These are phyloP conservation scores for Tilletia indica DNA, from an alignment of 1,284 basidiomycete species.

Conservation along the genomic window DNA sequence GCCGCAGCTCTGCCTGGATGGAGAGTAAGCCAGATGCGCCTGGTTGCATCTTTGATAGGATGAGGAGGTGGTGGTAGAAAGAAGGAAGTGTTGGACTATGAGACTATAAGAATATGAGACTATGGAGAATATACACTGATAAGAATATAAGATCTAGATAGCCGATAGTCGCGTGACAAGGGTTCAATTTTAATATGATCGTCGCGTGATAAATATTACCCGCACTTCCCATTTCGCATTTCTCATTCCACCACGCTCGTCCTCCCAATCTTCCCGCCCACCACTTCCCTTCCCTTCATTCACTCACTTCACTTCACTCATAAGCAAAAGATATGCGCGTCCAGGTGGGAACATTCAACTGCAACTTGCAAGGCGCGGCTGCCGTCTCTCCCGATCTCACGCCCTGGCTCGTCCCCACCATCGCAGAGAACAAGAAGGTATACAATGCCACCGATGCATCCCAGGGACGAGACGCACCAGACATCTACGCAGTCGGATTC, in stretches of 20 bases:
- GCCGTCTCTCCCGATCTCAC: conserved; percentile 39
- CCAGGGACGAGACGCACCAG: conserved; percentile 56
- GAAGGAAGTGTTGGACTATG: no score
- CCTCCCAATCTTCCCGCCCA: neutral
- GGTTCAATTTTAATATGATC: no score
- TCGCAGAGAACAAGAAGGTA: conserved; percentile 36
- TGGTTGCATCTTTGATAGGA: neutral
- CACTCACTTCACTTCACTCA: neutral
- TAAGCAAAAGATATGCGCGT: conserved; percentile 59
- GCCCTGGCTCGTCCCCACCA: conserved; percentile 53
- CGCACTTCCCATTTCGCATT: no score
- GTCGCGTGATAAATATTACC: no score
- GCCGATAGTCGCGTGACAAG: no score
- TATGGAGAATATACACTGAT: no score
- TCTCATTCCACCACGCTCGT: no score
- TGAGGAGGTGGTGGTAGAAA: no score
- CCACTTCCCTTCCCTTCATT: neutral
- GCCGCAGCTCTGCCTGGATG: conserved; percentile 11
- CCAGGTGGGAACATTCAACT: conserved; percentile 81
- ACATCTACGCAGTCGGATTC: conserved; percentile 83
- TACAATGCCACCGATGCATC: conserved; percentile 30
- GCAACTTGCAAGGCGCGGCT: conserved; percentile 71
- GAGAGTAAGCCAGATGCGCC: neutral
- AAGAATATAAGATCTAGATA: no score
- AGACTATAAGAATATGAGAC: no score